A percentile compares a stretch with the other conserved stretches of the same genome.
These are phyloP conservation scores for Epichloe scottii DNA, from an alignment of 2,329 filamentous ascomycete species.

Conservation along the genomic window DNA sequence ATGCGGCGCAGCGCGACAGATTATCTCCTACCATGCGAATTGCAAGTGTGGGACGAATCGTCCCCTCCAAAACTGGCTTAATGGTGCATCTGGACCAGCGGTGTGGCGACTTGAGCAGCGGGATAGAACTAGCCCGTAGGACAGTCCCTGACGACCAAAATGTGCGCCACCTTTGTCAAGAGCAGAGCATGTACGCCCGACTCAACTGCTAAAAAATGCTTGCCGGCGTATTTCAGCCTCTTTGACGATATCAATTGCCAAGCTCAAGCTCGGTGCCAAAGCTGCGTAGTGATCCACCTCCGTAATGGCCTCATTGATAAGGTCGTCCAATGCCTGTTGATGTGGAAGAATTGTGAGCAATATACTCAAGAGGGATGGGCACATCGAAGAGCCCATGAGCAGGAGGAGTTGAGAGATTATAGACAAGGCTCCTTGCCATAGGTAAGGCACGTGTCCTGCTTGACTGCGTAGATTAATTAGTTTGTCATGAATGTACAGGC, in stretches of 20 bases:
- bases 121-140: no score
- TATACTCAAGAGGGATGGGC: conserved; percentile 54
- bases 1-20: no score
- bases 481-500: conserved; percentile 3
- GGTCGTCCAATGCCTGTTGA: conserved; percentile 54
- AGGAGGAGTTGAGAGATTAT: conserved; percentile 73
- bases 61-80: no score
- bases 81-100: no score
- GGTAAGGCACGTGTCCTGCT: conserved; percentile 71
- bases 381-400: conserved; percentile 78
- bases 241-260: conserved; percentile 69
- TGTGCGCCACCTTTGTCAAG: neutral
- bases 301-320: conserved; percentile 64
- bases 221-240: conserved; percentile 65
- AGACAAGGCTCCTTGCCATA: conserved; percentile 74
- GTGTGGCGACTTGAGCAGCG: no score
- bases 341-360: conserved; percentile 44
- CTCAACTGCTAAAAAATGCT: conserved; percentile 42
- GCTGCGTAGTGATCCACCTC: conserved; percentile 65
- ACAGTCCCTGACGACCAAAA: no score
- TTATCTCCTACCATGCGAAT: no score
- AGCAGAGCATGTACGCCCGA: neutral
- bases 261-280: conserved; percentile 60
- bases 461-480: conserved; percentile 34
- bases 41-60: no score